Base-by-base conservation (phyloP, 805 yeast species). In the Babjeviella inositovora region DNA sequence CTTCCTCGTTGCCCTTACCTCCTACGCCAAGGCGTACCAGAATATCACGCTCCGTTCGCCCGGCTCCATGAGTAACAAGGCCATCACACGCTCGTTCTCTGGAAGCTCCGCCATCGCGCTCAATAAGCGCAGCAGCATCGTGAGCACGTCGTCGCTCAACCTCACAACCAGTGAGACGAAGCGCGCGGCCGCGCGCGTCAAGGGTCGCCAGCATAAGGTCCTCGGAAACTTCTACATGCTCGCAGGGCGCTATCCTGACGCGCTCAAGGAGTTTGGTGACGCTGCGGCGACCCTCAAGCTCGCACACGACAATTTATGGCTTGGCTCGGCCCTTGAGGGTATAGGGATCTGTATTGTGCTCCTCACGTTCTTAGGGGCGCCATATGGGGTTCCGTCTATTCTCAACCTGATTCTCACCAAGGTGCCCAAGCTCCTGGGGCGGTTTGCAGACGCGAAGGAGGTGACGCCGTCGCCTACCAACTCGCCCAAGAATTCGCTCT, bases 11-110 rank as follows among this genome's bases (percentile, higher is more conserved):
- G 65, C 70, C 7, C 52, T 87, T 28, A 72, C 80, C 10, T 61
- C 54, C 5, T 75, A 73, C 35, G 81, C 82, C 7, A 62, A 73
- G 4, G 69, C 92, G 1, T 76, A 73, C 33, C 66, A 70, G 29
- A 81, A 77, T 40, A 77, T 81, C 17, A 76, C 94, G 0, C 57
- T 82, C 28, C 57, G 92, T 33, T 79, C 93, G 0, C 95, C 95
- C 0, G 79, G 77, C 1, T 61, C 71, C 3, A 55, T 70, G 18
- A 62, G 64, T 3, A 64, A 66, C 16, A 56, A 60, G 25, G 57
- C 63, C 20, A 55, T 63, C 21, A 47, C 68, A 5, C 13, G 14
- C 11, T 23, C 22, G 10, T 17, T 24, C 2, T 6, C 13, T 11
- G 19, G 21, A 7, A 7, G 15, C 10, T 14, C 17, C 4, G 9